Evolutionary conservation across 306 rosid genomes (phyloP).

Genomic region (Quillaja saponaria): DNA sequence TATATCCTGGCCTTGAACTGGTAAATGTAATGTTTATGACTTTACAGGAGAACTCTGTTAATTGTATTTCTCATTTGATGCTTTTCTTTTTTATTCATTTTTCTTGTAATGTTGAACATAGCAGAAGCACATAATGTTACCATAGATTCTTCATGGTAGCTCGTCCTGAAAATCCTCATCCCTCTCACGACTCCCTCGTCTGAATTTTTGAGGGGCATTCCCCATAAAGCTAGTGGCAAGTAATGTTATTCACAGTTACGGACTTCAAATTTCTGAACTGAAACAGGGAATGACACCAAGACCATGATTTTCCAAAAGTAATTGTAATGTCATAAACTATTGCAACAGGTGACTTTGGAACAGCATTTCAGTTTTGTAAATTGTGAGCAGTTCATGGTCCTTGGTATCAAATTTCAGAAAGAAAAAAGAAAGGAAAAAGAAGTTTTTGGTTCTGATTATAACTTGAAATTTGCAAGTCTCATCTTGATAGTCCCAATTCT

Average conservation of each 20-base stretch:
- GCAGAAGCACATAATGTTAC: too few species aligned
- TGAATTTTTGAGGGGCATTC: too few species aligned
- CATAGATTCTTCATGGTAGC: background rate
- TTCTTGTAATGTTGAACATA: too few species aligned
- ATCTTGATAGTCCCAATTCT: background rate
- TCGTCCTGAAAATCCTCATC: conserved; percentile 7
- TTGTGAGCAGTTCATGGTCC: background rate
- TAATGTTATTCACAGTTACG: conserved; percentile 36
- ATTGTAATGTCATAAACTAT: background rate
- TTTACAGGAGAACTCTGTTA: background rate
- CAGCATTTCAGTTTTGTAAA: conserved; percentile 1
- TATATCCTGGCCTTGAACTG: background rate
- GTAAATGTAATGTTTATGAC: conserved; percentile 14
- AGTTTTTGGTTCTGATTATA: background rate
- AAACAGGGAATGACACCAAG: conserved; percentile 25
- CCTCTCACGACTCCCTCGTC: too few species aligned
- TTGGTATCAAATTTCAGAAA: background rate
- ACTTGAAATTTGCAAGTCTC: conserved; percentile 2
- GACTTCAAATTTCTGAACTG: conserved; percentile 21
- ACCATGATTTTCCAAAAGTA: conserved; percentile 1
- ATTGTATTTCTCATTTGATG: background rate
- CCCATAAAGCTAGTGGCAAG: too few species aligned
- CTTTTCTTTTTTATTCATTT: conserved; percentile 15
- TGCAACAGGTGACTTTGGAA: background rate
- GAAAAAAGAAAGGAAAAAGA: background rate